Percentiles rank a stretch among this genome's conserved stretches.
Conservation (phyloP, 2,329 filamentous ascomycete genomes). For the Fusarium palustre region DNA sequence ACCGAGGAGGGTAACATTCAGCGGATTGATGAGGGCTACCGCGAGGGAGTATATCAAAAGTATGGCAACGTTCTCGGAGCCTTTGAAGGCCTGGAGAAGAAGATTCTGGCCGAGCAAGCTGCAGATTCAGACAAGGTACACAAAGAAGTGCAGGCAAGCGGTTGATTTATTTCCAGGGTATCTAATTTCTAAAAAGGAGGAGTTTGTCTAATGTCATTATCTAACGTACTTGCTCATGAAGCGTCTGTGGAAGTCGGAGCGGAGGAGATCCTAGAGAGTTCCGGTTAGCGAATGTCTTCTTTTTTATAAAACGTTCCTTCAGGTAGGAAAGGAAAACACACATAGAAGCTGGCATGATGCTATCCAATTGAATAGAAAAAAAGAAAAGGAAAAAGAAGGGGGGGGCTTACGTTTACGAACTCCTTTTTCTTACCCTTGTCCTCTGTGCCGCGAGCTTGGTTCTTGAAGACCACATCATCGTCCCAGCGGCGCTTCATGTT, state of each 20-base stretch:
- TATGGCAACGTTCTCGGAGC: constrained; percentile 83
- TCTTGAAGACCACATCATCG: constrained; percentile 99
- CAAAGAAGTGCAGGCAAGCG: constrained; percentile 17
- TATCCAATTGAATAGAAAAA: neutral
- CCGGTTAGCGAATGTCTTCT: constrained; percentile 37
- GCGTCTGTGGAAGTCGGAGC: constrained; percentile 96
- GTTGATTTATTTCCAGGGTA: constrained; percentile 42
- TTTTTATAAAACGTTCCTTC: neutral
- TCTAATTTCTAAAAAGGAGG: constrained; percentile 45
- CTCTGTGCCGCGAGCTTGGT: constrained; percentile 94
- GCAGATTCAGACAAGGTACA: constrained; percentile 17
- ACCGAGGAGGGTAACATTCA: constrained; percentile 84
- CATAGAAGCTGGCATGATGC: constrained; percentile 1
- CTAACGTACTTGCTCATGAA: constrained; percentile 85
- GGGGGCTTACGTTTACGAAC: constrained; percentile 94
- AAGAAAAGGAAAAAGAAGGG: constrained; percentile 1
- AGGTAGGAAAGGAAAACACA: neutral
- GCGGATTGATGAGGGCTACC: constrained; percentile 85
- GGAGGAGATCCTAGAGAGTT: constrained; percentile 76
- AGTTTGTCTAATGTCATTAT: constrained; percentile 50
- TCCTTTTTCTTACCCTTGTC: constrained; percentile 90
- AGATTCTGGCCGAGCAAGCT: constrained; percentile 63
- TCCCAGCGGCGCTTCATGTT: constrained; percentile 95
- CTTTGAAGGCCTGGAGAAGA: constrained; percentile 80
- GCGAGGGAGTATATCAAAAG: constrained; percentile 76